phyloP scores from a whole-genome alignment of 768 basidiomycete genomes.

The Pleurotus platypus region DNA sequence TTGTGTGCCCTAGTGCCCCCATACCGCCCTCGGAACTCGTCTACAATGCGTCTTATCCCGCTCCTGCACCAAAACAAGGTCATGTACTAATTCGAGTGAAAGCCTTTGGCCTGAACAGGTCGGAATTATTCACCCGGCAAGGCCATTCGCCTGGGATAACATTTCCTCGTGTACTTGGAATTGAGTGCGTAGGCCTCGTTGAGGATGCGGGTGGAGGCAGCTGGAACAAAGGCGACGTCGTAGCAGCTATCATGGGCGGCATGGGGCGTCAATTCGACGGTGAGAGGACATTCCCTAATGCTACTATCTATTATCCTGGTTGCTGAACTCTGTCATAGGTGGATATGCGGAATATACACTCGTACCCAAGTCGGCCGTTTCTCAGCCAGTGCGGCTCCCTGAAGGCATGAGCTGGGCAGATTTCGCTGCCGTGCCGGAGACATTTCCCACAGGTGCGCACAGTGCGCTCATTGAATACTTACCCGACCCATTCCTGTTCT shows the following conservation, averaged over 20 bases:
- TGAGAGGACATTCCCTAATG: slow-evolving; percentile 3
- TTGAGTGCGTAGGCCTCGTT: slow-evolving; percentile 24
- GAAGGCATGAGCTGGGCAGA: slow-evolving; percentile 16
- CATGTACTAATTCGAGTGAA: slow-evolving; percentile 20
- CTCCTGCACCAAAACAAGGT: slow-evolving; percentile 16
- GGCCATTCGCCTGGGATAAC: slow-evolving; percentile 18
- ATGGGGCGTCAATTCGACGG: slow-evolving; percentile 22
- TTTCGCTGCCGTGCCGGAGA: slow-evolving; percentile 22
- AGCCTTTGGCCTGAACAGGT: slow-evolving; percentile 14
- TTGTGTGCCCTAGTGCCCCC: slow-evolving; percentile 19
- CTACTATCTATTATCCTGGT: too few species aligned
- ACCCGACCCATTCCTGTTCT: not conserved
- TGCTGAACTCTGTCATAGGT: slow-evolving; percentile 7
- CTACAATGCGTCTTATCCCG: slow-evolving; percentile 15
- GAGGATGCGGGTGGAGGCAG: slow-evolving; percentile 19
- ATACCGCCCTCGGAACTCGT: slow-evolving; percentile 16
- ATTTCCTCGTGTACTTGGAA: slow-evolving; percentile 19
- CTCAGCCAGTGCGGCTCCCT: slow-evolving; percentile 16
- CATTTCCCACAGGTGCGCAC: slow-evolving; percentile 18
- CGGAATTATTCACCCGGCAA: slow-evolving; percentile 10
- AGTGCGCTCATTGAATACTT: not conserved
- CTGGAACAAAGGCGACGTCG: slow-evolving; percentile 20
- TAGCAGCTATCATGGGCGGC: slow-evolving; percentile 21
- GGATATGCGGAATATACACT: slow-evolving; percentile 23
- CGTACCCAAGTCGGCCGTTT: slow-evolving; percentile 19